Conservation (phyloP, 108 stramenopile species). For the Pinguiococcus pyrenoidosus region DNA sequence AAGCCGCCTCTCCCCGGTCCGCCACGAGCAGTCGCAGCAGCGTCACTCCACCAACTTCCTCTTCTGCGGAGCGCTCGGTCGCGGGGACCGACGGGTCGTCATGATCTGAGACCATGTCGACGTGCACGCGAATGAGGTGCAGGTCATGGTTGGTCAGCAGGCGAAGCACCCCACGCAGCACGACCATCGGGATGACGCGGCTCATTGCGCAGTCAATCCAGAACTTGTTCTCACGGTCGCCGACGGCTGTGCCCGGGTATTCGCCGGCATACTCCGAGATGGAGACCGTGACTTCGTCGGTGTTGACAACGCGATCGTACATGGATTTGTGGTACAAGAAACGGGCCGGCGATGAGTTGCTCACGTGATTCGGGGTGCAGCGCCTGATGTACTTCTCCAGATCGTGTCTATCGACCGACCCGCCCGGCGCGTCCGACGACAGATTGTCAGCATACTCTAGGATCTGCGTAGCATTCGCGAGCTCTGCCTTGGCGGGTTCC, state of each 20-base stretch:
- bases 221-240: not conserved
- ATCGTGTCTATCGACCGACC: constrained; percentile 13
- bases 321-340: not conserved
- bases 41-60: constrained; percentile 72
- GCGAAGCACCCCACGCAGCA: constrained; percentile 63
- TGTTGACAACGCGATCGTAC: not conserved
- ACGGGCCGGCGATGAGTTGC: constrained; percentile 10
- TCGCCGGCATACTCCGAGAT: not conserved
- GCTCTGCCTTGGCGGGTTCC: not conserved
- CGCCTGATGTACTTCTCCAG: constrained; percentile 9
- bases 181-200: constrained; percentile 33
- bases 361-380: constrained; percentile 20
- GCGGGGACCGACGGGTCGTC: too few species aligned
- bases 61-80: too few species aligned
- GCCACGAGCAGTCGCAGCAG: constrained; percentile 64
- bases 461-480: not conserved
- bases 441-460: not conserved
- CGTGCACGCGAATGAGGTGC: constrained; percentile 69
- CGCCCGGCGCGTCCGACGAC: not conserved
- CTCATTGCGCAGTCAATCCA: not conserved
- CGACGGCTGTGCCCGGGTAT: not conserved
- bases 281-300: constrained; percentile 1
- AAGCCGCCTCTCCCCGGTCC: constrained; percentile 21
- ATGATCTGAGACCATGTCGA: constrained; percentile 74
- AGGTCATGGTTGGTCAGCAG: constrained; percentile 63